Evolutionary conservation across 441 rosid species (phyloP).

Genomic region (Eruca vesicaria): DNA sequence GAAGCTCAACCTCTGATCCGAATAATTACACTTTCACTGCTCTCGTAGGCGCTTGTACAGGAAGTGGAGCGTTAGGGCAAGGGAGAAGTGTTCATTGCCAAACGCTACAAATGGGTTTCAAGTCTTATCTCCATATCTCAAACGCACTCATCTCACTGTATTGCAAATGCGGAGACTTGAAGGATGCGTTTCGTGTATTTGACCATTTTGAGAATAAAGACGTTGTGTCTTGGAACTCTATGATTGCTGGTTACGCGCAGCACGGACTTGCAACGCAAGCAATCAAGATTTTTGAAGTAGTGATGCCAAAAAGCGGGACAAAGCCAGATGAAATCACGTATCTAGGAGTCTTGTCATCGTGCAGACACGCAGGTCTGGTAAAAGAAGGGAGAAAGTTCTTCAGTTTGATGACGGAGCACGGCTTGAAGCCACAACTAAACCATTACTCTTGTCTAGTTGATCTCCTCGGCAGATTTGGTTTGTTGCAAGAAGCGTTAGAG

Average conservation of each 20-base stretch:
- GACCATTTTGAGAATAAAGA: slow-evolving; percentile 40
- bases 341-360: slow-evolving; percentile 78
- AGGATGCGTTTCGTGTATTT: slow-evolving; percentile 45
- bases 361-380: slow-evolving; percentile 76
- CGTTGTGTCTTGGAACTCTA: slow-evolving; percentile 78
- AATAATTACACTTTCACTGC: slow-evolving; percentile 73
- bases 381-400: slow-evolving; percentile 55
- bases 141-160: slow-evolving; percentile 74
- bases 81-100: slow-evolving; percentile 72
- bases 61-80: slow-evolving; percentile 58
- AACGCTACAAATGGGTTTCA: slow-evolving; percentile 49
- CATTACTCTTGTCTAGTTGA: slow-evolving; percentile 80
- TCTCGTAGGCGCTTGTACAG: slow-evolving; percentile 69
- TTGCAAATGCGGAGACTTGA: slow-evolving; percentile 59
- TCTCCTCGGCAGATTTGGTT: slow-evolving; percentile 81
- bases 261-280: slow-evolving; percentile 62
- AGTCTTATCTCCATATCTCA: slow-evolving; percentile 47
- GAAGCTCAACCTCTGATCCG: slow-evolving; percentile 46
- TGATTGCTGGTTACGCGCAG: slow-evolving; percentile 80
- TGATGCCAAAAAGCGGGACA: slow-evolving; percentile 40
- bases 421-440: slow-evolving; percentile 56
- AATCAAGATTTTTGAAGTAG: slow-evolving; percentile 57
- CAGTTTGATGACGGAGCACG: slow-evolving; percentile 49
- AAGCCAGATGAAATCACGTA: slow-evolving; percentile 72
- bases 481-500: slow-evolving; percentile 62